A percentile compares a stretch with the other conserved stretches of the same genome.
phyloP scores from a whole-genome alignment of 805 yeast species.

The Kuraishia ogatae region DNA sequence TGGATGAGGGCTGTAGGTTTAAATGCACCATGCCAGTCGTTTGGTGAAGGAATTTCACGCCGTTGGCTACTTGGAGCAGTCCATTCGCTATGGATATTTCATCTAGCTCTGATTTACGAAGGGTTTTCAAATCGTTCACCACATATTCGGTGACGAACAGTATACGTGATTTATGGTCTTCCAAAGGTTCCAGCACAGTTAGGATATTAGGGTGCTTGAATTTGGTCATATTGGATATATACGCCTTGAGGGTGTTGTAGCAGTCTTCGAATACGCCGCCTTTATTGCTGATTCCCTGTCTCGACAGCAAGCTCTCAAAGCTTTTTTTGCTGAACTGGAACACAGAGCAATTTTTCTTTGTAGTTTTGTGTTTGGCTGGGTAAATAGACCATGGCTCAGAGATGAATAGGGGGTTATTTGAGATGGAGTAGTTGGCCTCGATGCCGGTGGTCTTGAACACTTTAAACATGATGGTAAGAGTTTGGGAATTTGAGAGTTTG shows the following conservation, averaged over 20 bases:
- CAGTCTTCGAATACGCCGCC: conserved; percentile 47
- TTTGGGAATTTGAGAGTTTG: too few relatives aligned
- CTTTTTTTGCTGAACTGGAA: conserved; percentile 80
- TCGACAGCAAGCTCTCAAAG: conserved; percentile 46
- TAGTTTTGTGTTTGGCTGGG: conserved; percentile 68
- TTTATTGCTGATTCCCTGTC: conserved; percentile 42
- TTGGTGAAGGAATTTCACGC: conserved; percentile 74
- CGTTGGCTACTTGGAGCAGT: conserved; percentile 66
- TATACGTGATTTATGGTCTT: conserved; percentile 71
- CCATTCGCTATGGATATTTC: conserved; percentile 73
- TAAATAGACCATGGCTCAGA: conserved; percentile 80
- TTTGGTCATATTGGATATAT: conserved; percentile 65
- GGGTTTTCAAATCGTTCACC: conserved; percentile 20
- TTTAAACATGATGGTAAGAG: conserved; percentile 48
- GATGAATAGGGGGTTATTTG: conserved; percentile 58
- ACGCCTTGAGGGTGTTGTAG: conserved; percentile 55
- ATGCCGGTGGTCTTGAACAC: conserved; percentile 52
- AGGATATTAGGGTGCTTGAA: conserved; percentile 86
- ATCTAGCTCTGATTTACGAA: conserved; percentile 44
- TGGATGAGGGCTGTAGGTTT: conserved; percentile 68
- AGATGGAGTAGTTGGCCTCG: conserved; percentile 56
- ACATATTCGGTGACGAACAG: conserved; percentile 83
- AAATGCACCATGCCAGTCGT: conserved; percentile 68
- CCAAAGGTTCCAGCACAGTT: conserved; percentile 80
- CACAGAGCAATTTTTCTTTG: conserved; percentile 64